Percentiles rank a stretch among this genome's conserved stretches.
phyloP scores from a whole-genome alignment of 345 rosid genomes.

The Dimocarpus longan region DNA sequence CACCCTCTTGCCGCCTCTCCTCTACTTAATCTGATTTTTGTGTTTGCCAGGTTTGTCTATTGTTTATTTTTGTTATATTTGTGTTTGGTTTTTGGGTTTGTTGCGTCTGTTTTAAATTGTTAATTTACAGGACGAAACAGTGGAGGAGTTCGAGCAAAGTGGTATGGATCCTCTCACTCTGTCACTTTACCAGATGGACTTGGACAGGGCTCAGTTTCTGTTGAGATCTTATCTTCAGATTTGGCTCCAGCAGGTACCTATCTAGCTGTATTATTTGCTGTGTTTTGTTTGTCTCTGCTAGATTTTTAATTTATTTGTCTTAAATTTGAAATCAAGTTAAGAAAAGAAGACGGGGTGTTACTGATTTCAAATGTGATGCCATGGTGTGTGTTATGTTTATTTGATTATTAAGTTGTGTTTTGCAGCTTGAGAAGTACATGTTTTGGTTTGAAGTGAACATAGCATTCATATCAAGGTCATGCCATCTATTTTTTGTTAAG shows the following conservation, averaged over 20 bases:
- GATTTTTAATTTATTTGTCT: neutral
- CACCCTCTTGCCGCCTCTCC: no score
- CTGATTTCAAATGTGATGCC: no score
- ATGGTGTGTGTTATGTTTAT: neutral
- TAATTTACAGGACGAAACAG: constrained; percentile 53
- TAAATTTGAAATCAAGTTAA: no score
- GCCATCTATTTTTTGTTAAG: neutral
- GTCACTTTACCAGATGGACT: constrained; percentile 87
- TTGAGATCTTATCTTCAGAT: constrained; percentile 87
- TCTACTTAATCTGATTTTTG: no score
- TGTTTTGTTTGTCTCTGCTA: neutral
- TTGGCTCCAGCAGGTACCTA: constrained; percentile 75
- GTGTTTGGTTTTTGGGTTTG: no score
- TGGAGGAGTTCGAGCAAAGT: constrained; percentile 42
- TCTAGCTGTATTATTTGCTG: neutral
- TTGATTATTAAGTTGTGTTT: neutral
- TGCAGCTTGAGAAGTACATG: constrained; percentile 81
- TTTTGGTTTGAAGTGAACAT: constrained; percentile 64
- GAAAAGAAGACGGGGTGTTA: no score
- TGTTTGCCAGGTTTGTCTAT: no score
- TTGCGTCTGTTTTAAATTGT: neutral
- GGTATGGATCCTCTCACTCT: constrained; percentile 64
- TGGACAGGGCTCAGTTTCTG: constrained; percentile 78
- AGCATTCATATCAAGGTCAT: neutral
- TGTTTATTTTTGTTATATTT: no score